These are phyloP conservation scores for Suhomyces ambrosiae DNA, from an alignment of 1,139 yeast species.

Conservation along the genomic window DNA sequence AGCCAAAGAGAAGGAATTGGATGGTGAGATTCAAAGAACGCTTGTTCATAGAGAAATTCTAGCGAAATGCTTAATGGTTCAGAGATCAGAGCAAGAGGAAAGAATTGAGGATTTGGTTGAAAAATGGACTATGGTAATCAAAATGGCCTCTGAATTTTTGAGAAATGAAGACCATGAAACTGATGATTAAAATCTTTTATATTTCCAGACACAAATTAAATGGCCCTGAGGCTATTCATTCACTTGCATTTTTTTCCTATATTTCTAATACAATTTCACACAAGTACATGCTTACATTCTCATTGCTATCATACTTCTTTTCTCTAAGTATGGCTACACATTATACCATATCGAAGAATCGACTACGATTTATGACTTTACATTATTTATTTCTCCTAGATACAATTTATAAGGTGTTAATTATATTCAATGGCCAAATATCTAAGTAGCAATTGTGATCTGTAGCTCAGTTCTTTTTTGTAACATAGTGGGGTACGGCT, in stretches of 20 bases:
- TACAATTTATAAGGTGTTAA: background rate
- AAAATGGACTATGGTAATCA: background rate
- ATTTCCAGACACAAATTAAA: no score
- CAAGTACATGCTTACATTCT: no score
- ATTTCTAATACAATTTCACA: no score
- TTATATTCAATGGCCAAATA: background rate
- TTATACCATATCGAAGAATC: background rate
- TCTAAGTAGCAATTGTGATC: background rate
- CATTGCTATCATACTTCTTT: no score
- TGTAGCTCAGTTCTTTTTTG: no score
- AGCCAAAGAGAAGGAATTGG: slow-evolving; percentile 1
- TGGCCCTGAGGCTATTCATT: no score
- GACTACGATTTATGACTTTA: background rate
- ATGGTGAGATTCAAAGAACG: slow-evolving; percentile 1
- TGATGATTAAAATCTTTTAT: no score
- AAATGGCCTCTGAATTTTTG: no score
- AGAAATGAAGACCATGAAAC: no score
- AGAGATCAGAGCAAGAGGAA: background rate
- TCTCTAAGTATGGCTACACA: background rate
- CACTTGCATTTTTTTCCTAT: no score
- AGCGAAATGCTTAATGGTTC: background rate
- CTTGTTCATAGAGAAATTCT: slow-evolving; percentile 1
- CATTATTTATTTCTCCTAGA: background rate
- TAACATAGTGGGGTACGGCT: no score
- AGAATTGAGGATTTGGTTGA: background rate